phyloP scores from a whole-genome alignment of 257 asterid genomes.

The Apocynum venetum region DNA sequence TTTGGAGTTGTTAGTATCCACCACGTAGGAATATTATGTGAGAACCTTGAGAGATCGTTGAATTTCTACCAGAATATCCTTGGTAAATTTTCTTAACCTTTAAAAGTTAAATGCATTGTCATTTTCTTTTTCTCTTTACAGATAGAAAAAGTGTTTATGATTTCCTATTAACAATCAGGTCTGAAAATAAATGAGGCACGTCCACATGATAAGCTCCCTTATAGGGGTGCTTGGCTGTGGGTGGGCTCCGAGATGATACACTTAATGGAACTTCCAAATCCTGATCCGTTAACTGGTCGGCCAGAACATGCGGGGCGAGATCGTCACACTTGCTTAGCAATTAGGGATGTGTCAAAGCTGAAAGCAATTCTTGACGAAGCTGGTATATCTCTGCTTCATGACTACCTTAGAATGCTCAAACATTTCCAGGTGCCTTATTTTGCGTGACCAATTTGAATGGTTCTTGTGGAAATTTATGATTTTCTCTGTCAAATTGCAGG shows the following conservation, averaged over 20 bases:
- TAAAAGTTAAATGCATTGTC: slow-evolving; percentile 1
- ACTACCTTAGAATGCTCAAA: too few species aligned
- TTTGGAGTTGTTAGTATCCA: slow-evolving; percentile 84
- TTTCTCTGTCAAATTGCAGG: slow-evolving; percentile 38
- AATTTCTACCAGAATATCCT: slow-evolving; percentile 82
- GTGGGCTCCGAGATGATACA: slow-evolving; percentile 95
- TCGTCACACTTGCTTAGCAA: slow-evolving; percentile 87
- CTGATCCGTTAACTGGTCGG: slow-evolving; percentile 79
- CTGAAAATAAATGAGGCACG: slow-evolving; percentile 82
- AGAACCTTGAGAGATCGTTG: slow-evolving; percentile 86
- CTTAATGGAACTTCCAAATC: slow-evolving; percentile 98
- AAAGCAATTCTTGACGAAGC: slow-evolving; percentile 72
- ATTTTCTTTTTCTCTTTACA: neutral
- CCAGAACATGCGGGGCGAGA: slow-evolving; percentile 93
- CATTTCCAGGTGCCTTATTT: neutral
- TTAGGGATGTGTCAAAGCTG: slow-evolving; percentile 71
- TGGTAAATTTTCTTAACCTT: slow-evolving; percentile 36
- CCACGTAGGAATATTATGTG: slow-evolving; percentile 88
- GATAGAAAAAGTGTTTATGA: slow-evolving; percentile 1
- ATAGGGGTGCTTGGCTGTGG: slow-evolving; percentile 98
- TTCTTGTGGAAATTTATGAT: neutral
- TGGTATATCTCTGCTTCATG: slow-evolving; percentile 36
- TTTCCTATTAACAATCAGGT: slow-evolving; percentile 42
- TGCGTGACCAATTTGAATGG: neutral
- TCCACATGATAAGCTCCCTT: slow-evolving; percentile 88